Conservation (phyloP, 2,329 filamentous ascomycete species). For the Colletotrichum karsti region DNA sequence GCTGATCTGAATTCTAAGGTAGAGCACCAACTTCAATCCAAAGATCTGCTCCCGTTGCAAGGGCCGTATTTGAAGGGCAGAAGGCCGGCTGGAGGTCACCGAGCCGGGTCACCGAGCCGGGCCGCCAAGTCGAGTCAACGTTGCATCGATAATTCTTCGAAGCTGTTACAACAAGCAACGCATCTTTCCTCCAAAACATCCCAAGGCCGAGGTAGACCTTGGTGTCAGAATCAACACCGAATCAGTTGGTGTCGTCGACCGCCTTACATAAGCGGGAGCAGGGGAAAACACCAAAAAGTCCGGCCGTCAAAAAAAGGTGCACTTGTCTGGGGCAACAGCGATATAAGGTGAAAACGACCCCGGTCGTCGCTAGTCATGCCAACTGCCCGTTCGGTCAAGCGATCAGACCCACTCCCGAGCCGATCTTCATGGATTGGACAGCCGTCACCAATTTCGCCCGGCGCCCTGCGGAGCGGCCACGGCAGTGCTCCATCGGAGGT, state of each 20-base stretch:
- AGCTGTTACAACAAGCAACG: neutral
- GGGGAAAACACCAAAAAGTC: neutral
- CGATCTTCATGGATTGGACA: neutral
- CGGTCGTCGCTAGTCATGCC: neutral
- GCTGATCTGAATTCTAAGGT: neutral
- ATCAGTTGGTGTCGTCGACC: neutral
- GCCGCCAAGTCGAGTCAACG: neutral
- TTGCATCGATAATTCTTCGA: neutral
- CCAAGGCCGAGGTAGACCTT: too few relatives aligned
- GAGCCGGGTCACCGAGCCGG: neutral
- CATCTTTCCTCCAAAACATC: neutral
- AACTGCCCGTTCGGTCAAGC: neutral
- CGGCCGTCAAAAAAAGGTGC: neutral
- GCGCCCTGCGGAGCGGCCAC: neutral
- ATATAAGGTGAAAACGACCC: constrained; percentile 9
- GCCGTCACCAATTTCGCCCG: neutral
- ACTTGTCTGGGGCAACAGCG: neutral
- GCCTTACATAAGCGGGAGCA: constrained; percentile 14
- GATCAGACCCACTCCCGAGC: neutral
- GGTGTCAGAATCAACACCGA: too few relatives aligned
- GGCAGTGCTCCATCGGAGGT: neutral
- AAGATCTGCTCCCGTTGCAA: neutral
- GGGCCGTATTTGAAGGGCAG: neutral
- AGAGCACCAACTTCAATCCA: neutral
- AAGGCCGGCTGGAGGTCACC: neutral